Evolutionary conservation across 106 monocot species (phyloP), one percentile per base, ranked within the genome.

Genomic region (Allium cepa): DNA sequence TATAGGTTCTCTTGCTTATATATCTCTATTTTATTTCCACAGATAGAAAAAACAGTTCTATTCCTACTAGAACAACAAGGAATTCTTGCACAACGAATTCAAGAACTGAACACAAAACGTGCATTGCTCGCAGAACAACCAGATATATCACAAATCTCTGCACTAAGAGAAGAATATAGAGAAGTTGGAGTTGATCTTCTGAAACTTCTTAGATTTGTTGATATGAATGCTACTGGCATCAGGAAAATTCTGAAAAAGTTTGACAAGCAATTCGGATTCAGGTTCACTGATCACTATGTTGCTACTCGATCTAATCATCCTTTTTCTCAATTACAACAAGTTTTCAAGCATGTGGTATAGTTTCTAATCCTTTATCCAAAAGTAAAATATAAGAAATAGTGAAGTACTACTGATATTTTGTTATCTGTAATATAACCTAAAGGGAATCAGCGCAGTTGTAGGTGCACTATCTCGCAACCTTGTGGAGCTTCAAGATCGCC

Each of bases 21-120:
- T 55, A 55, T 55, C 53, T 55, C 36, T 55, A 2, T 55, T 55
- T 55, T 12, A 9, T 53, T 53, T 28, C 52, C 61, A 13, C 80
- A 87, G 87, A 80, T 87, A 72, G 87, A 87, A 59, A 87, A 75
- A 59, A 77, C 62, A 51, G 87, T 87, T 18, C 87, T 87, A 51
- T 87, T 87, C 62, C 69, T 87, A 45, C 57, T 87, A 72, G 80
- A 83, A 70, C 87, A 87, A 75, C 87, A 87, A 80, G 87, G 87
- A 50, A 58, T 72, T 47, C 80, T 87, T 69, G 87, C 87, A 45
- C 77, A 72, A 64, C 75, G 83, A 71, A 75, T 87, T 72, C 74
- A 80, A 57, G 58, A 71, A 53, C 63, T 83, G 56, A 75, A 72
- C 4, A 78, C 83, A 47, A 57, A 75, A 36, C 80, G 75, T 45